Evolutionary conservation across 441 rosid species (phyloP), one percentile per base, ranked within the genome.

Genomic region (Daphne laureola): DNA sequence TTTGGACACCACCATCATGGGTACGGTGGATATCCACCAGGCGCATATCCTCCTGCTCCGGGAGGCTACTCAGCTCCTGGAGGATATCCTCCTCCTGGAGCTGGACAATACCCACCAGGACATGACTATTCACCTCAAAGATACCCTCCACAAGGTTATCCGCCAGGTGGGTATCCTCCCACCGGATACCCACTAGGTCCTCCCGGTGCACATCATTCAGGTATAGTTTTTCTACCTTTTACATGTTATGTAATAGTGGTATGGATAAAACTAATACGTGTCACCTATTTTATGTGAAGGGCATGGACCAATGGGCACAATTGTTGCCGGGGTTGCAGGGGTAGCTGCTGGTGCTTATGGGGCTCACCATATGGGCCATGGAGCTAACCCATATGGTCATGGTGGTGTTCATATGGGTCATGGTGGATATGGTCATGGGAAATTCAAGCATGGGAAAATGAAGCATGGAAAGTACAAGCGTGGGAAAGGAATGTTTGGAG

Each of bases 401-500:
- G 51, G 46, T n/a, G 61, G 45, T 18, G 46, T 17, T 5, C 36
- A 49, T 18, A 9, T 8, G 21, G 46, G 25, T 15, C 55, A 42
- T 12, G 81, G 81, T 18, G 66, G 59, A 54, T 71, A 59, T 17
- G 70, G 62, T 47, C 73, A 70, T 21, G 76, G 75, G 5, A 66
- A 62, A 35, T 63, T 63, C 53, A 64, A 64, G 72, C 74, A 66
- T 31, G 77, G 73, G 2, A 69, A 75, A 55, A 75, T 80, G 67
- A 76, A 77, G 72, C 79, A 70, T 40, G 87, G 87, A 17, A 78
- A 76, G 61, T 76, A 73, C 73, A 74, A 75, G 73, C 77, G 71
- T 4, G 80, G 78, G 35, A 76, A 76, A 65, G 79, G 79, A 44
- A 65, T 66, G 62, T 73, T 64, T 15, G 83, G 89, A 21, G 83